Base-by-base conservation (phyloP, 2,329 filamentous ascomycete genomes). In the Dothidotthia symphoricarpi region DNA sequence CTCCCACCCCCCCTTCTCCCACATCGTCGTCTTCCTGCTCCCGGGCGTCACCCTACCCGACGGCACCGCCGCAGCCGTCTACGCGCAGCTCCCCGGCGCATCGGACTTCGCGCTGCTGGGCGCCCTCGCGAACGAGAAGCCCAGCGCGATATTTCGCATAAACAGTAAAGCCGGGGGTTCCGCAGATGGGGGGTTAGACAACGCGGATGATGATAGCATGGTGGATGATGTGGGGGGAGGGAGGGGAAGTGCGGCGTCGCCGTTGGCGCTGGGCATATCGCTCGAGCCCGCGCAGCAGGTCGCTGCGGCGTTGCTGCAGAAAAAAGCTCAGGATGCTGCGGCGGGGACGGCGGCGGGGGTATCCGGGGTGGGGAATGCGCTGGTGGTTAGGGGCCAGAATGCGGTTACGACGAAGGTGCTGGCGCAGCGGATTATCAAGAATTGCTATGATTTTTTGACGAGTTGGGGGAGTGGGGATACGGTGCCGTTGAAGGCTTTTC, bases 371-470 rank as follows among this genome's bases (percentile, higher is more conserved):
- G 43, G 49, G 4, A 58, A 54, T 12, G 67, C 66, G 16, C 26
- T 73, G 17, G 67, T 72, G 0, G 52, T 63, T 15, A 35, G 63
- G 53, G 36, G 60, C 55, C 39, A 60, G 47, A 57, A 63, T 17
- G 69, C 71, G 31, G 74, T 81, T 1, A 75, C 78, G n/a, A 93
- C 88, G 0, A 81, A 87, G 49, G 72, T 88, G 2, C 75, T 98
- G 16, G 93, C 93, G 19, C 89, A 97, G 69, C 76, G 88, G 48
- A 96, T 98, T 55, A 97, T 98, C 57, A 85, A 88, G 56, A 95
- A 96, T 67, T 93, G 91, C 11, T 98, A 97, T 68, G 96, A 98
- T 69, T 97, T 95, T 65, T 74, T 98, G 40, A 82, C 91, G 3
- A 86, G 88, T 56, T 97, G 95, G 73, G 87, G 85, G 0, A 79